Conservation (phyloP, 805 yeast species). For the Metschnikowia peoriensis region DNA sequence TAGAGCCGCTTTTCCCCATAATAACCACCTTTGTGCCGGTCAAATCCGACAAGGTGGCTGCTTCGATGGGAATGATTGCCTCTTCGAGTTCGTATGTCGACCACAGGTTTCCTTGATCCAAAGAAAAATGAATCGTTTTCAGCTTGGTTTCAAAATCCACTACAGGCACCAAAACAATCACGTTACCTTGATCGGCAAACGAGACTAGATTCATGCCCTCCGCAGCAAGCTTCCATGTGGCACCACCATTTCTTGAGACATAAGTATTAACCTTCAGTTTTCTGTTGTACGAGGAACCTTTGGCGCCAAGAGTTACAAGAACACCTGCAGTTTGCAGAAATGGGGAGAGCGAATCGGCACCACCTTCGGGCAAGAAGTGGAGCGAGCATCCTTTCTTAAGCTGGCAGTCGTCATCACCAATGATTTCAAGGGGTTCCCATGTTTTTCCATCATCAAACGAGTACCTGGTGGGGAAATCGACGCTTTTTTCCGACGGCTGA, state of each 20-base stretch:
- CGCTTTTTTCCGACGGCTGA: constrained; percentile 18
- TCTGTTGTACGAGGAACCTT: constrained; percentile 27
- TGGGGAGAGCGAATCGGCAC: constrained; percentile 8
- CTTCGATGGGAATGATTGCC: constrained; percentile 52
- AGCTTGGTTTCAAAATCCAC: constrained; percentile 1
- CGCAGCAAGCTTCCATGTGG: constrained; percentile 60
- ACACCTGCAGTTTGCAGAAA: constrained; percentile 49
- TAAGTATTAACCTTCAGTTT: constrained; percentile 42
- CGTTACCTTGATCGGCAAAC: constrained; percentile 78
- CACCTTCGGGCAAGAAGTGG: constrained; percentile 24
- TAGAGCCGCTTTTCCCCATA: constrained; percentile 35
- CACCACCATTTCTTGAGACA: constrained; percentile 74
- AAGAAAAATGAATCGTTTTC: constrained; percentile 44
- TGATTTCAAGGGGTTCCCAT: constrained; percentile 49
- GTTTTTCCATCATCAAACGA: constrained; percentile 53
- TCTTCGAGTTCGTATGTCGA: constrained; percentile 48
- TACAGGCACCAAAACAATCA: constrained; percentile 62
- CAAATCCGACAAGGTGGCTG: constrained; percentile 31
- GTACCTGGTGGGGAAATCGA: constrained; percentile 23
- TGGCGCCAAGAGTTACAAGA: constrained; percentile 30
- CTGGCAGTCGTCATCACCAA: constrained; percentile 45
- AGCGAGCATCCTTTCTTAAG: constrained; percentile 50
- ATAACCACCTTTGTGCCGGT: constrained; percentile 57
- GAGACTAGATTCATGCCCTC: constrained; percentile 53
- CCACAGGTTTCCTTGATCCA: constrained; percentile 78